Evolutionary conservation across 83 land plant genomes (phyloP).

Genomic region (Picea engelmannii): DNA sequence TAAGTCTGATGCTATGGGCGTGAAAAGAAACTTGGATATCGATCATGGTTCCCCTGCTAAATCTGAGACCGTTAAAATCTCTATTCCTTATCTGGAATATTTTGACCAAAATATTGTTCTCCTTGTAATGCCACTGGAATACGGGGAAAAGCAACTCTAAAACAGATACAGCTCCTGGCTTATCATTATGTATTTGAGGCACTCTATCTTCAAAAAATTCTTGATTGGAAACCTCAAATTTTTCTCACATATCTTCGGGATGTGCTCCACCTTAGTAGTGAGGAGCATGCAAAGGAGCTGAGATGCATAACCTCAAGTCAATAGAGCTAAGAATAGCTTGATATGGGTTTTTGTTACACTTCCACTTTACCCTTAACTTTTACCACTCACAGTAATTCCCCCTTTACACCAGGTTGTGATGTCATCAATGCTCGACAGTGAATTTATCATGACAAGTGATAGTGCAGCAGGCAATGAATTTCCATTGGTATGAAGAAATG

Average conservation of each 20-base stretch:
- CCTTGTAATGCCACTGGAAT: neutral
- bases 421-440: no score
- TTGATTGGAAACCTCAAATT: neutral
- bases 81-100: neutral
- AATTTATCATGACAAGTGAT: no score
- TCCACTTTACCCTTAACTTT: no score
- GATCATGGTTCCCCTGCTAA: neutral
- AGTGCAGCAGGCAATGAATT: no score
- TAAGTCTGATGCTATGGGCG: neutral
- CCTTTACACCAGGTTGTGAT: no score
- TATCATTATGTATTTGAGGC: slow-evolving; percentile 11
- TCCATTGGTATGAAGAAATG: no score
- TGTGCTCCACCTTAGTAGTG: neutral
- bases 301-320: neutral
- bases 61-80: neutral
- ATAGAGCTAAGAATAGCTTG: neutral
- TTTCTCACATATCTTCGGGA: neutral
- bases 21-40: neutral
- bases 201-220: neutral
- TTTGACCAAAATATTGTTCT: neutral
- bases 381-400: no score
- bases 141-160: neutral
- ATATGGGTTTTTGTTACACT: no score
- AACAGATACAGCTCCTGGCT: neutral
- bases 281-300: slow-evolving; percentile 11